Conservation (phyloP, 768 basidiomycete species). For the Hypholoma sublateritium region DNA sequence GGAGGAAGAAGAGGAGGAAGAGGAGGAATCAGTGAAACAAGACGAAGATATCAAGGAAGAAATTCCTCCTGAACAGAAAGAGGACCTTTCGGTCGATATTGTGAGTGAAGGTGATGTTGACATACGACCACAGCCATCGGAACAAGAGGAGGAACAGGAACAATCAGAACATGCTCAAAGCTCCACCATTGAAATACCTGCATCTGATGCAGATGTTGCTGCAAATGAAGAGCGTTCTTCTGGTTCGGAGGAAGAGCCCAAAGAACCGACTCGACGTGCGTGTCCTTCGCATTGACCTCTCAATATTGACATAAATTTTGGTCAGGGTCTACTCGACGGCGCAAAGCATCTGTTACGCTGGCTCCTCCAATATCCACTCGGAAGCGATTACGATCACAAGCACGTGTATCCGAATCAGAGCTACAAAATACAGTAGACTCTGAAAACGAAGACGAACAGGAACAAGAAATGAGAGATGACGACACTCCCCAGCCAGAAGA, state of each 20-base stretch:
- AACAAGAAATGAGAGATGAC: conserved; percentile 26
- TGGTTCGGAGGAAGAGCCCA: conserved; percentile 19
- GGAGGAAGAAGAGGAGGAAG: conserved; percentile 19
- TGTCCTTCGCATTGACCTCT: neutral
- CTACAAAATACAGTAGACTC: conserved; percentile 20
- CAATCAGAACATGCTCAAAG: conserved; percentile 12
- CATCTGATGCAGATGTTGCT: conserved; percentile 6
- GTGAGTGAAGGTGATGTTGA: conserved; percentile 14
- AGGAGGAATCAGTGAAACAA: conserved; percentile 10
- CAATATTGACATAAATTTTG: neutral
- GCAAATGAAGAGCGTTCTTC: conserved; percentile 14
- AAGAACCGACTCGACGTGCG: conserved; percentile 32
- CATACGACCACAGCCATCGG: neutral
- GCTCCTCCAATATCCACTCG: conserved; percentile 27
- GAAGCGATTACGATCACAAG: conserved; percentile 29
- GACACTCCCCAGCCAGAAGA: conserved; percentile 31
- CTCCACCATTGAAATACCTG: conserved; percentile 4
- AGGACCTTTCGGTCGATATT: conserved; percentile 14
- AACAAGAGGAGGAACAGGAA: conserved; percentile 14
- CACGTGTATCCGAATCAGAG: conserved; percentile 25
- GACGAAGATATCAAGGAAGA: conserved; percentile 20
- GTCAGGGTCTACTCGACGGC: conserved; percentile 40
- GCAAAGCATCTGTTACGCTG: conserved; percentile 35
- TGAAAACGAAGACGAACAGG: conserved; percentile 23
- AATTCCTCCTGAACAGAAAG: conserved; percentile 12